Base-by-base conservation (phyloP, 148 eudicot genomes). In the Chenopodium berlandieri region DNA sequence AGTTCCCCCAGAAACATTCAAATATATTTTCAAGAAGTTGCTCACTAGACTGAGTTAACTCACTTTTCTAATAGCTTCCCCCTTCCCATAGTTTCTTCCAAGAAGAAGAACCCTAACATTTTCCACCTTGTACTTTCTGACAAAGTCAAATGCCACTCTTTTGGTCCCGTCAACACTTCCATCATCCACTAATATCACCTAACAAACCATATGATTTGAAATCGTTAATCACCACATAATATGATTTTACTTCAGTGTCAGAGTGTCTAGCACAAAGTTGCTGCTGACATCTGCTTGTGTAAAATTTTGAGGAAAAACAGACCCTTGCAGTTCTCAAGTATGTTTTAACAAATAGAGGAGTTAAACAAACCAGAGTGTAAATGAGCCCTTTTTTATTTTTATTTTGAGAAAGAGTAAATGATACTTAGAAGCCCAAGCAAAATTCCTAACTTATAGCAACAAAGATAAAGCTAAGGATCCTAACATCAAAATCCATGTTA, bases 1-100 rank as follows among this genome's bases (percentile, higher is more conserved):
- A 84, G 70, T 63, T 30, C 52, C 73, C 63, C 76, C 40, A 20
- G 64, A 75, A 80, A 65, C 79, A 50, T 22, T 76, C 34, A 16
- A 23, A 32, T 56, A 25, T 34, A 66, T 9, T 10, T 71, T 31
- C 23, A 31, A 11, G 62, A 17, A 75, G 22, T 20, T 75, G 52
- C 66, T 62, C 65, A 83, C 69, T 73, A 70, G 78, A 75, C 73
- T 62, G 86, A 88, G 80, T 81, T 20, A 79, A 90, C 98, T 94
- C 90, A 96, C 99, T 90, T 94, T 91, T 90, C 99, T 91, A 76
- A 96, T 92, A 76, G 99, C 99, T 83, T 96, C 98, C 85, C 99
- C 99, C 89, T 96, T 96, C 80, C 99, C 99, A 89, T 90, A 90
- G 86, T 96, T 96, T 83, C 83, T 87, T 83, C 98, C 95, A 79